A percentile compares a stretch with the other conserved stretches of the same genome.
Evolutionary conservation across 208 protist species (phyloP).

Genomic region (Lotmaria passim): DNA sequence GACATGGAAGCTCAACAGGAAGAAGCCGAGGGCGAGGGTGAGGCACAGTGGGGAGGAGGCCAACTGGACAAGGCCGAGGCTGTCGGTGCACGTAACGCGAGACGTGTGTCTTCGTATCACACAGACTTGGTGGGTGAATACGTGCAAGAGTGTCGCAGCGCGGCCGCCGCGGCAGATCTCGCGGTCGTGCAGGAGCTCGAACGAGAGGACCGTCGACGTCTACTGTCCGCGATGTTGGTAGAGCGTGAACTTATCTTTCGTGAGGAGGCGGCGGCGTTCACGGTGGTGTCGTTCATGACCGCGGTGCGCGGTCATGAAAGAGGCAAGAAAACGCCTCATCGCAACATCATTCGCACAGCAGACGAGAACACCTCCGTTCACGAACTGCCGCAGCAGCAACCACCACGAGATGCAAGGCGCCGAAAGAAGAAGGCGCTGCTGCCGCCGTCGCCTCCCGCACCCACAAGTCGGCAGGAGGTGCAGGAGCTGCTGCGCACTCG

Average conservation of each 20-base stretch:
- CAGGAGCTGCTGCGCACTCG: conserved; percentile 22
- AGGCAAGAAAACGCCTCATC: neutral
- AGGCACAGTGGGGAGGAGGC: too few species aligned
- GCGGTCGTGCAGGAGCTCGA: conserved; percentile 18
- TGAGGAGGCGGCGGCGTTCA: conserved; percentile 17
- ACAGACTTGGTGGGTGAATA: neutral
- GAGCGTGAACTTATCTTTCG: conserved; percentile 12
- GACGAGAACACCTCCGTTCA: neutral
- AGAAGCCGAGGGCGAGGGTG: neutral
- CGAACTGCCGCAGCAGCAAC: neutral
- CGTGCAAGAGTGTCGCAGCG: conserved; percentile 12
- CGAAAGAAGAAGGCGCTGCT: neutral
- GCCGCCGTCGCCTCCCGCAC: conserved; percentile 22
- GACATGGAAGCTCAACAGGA: neutral
- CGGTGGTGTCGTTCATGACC: conserved; percentile 13
- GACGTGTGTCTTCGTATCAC: too few species aligned
- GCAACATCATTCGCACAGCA: conserved; percentile 3
- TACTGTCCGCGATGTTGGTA: conserved; percentile 19
- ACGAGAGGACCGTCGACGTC: conserved; percentile 2
- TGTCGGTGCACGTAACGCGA: neutral
- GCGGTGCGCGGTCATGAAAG: neutral
- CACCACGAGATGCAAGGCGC: neutral
- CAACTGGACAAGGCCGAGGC: neutral
- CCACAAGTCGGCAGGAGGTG: conserved; percentile 23
- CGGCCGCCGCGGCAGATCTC: conserved; percentile 2